A percentile compares a stretch with the other conserved stretches of the same genome.
Evolutionary conservation across 2,329 filamentous ascomycete species (phyloP).

Genomic region (Xylariaceae sp.): DNA sequence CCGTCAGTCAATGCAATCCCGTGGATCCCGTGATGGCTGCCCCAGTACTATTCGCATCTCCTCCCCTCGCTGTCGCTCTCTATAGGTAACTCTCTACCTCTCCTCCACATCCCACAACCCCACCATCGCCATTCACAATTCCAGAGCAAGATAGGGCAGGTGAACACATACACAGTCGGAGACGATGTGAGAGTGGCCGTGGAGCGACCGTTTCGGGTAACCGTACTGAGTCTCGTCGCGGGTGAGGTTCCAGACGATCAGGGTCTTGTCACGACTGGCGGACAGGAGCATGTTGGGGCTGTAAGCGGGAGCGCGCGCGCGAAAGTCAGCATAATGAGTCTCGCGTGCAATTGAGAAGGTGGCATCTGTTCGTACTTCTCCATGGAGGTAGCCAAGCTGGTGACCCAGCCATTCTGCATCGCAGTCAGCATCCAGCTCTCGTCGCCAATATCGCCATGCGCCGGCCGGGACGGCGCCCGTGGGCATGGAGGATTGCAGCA

Average conservation of each 20-base stretch:
- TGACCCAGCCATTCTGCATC: constrained; percentile 88
- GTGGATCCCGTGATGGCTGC: constrained; percentile 1
- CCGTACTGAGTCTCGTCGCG: constrained; percentile 97
- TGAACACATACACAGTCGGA: constrained; percentile 89
- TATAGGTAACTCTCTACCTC: not conserved
- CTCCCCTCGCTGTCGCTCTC: not conserved
- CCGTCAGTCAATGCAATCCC: constrained; percentile 24
- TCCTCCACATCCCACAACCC: not conserved
- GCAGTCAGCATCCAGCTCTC: constrained; percentile 4
- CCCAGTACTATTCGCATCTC: not conserved
- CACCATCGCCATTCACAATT: not conserved
- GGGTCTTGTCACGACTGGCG: constrained; percentile 92
- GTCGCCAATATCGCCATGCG: not conserved
- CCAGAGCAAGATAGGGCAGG: not conserved
- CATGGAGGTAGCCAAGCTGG: constrained; percentile 94
- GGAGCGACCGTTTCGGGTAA: constrained; percentile 97
- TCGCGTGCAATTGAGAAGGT: not conserved
- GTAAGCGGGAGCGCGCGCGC: constrained; percentile 15
- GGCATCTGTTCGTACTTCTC: constrained; percentile 71
- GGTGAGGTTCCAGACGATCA: constrained; percentile 99
- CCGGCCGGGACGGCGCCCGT: not conserved
- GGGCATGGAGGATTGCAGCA: constrained; percentile 27
- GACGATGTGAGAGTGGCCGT: constrained; percentile 99
- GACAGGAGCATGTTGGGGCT: constrained; percentile 99
- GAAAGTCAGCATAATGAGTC: constrained; percentile 25